Evolutionary conservation across 2,329 filamentous ascomycete species (phyloP), one percentile per base, ranked within the genome.

Genomic region (Aspergillus japonicus): DNA sequence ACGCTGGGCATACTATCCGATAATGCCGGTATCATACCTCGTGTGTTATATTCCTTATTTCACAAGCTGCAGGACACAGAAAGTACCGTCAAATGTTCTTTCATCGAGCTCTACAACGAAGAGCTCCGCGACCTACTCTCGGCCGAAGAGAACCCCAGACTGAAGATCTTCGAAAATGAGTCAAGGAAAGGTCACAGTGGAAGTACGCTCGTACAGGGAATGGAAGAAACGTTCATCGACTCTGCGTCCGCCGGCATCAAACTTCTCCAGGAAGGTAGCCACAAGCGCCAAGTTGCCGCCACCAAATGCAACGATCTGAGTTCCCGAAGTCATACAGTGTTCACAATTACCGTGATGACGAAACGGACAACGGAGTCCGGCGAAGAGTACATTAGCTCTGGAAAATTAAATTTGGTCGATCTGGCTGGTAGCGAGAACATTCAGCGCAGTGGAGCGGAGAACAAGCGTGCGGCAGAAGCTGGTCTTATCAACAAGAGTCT

Each of bases 231-330:
- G 6, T 91, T 96, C 73, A 96, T 99, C 69, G 90, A 91, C 71
- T 90, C 82, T 64, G 93, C 95, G 0, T 83, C 85, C 12, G 89
- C 92, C 54, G 95, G 95, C 62, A 93, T 99, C 76, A 90, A 91
- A 76, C 83, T 97, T 63, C 85, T 99, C 50, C 91, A 95, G 68
- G 85, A 89, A 64, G 96, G 95, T 63, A 97, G 92, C 75, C 84
- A 95, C 78, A 96, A 93, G 77, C 89, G 95, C 53, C 95, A 99
- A 76, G 95, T 99, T n/a, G 96, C 95, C 5, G 92, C 96, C 4
- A 99, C 95, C n/a, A 98, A 98, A 77, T 99, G 95, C 84, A 99
- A 99, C 74, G 95, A 99, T 69, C 86, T 98, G 57, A 97, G 93
- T 77, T 97, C 93, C 69, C 88, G 95, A 75, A 96, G 93, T 80